These are phyloP conservation scores for Paramecium pentaurelia DNA, from an alignment of 73 alveolate species.

Conservation along the genomic window DNA sequence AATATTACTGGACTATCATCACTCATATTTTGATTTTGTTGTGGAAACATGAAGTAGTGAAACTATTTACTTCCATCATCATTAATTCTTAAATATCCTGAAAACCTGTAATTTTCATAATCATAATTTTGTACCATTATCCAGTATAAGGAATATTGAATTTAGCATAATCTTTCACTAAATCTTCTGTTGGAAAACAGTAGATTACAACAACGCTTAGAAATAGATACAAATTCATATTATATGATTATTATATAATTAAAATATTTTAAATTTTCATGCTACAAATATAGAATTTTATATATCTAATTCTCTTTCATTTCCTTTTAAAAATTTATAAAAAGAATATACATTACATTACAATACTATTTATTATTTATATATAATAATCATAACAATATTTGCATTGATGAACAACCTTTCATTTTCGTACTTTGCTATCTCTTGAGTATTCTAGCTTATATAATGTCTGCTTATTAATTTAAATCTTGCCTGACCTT, in stretches of 20 bases:
- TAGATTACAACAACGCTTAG: not conserved
- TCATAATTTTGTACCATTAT: not conserved
- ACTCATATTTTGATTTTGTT: not conserved
- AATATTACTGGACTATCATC: slow-evolving; percentile 64
- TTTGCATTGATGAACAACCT: not conserved
- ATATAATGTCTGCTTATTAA: not conserved
- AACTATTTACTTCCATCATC: slow-evolving; percentile 12
- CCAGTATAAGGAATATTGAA: slow-evolving; percentile 38
- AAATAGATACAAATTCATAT: too few species aligned
- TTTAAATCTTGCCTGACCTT: not conserved
- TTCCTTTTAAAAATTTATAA: too few species aligned
- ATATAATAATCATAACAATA: not conserved
- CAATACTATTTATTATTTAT: not conserved
- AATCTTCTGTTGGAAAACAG: slow-evolving; percentile 4
- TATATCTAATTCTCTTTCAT: too few species aligned
- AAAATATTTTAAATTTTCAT: too few species aligned
- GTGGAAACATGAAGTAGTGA: slow-evolving; percentile 37
- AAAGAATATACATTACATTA: not conserved
- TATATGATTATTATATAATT: too few species aligned
- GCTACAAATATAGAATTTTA: too few species aligned
- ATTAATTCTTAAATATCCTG: not conserved
- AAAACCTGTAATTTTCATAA: not conserved
- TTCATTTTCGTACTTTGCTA: not conserved
- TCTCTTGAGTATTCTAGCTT: slow-evolving; percentile 6
- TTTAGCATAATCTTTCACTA: not conserved